Percentiles rank a stretch among this genome's conserved stretches.
These are phyloP conservation scores for Opeltia flavorubescens DNA, from an alignment of 495 filamentous ascomycete genomes.

Conservation along the genomic window DNA sequence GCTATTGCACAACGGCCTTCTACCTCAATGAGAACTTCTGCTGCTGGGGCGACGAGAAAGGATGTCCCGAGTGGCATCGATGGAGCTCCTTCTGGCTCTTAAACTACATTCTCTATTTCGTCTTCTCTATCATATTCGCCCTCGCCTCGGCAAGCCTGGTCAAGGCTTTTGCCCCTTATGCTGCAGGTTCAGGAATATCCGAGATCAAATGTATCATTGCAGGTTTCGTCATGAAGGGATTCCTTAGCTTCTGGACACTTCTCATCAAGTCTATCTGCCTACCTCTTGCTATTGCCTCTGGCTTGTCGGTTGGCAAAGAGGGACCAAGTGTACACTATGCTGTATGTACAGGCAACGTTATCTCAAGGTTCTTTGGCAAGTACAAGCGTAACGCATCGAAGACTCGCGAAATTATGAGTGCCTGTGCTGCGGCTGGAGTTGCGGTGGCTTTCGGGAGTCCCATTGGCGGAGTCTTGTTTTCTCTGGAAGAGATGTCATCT, in stretches of 20 bases:
- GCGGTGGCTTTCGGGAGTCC: constrained; percentile 95
- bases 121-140: constrained; percentile 74
- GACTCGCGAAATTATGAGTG: constrained; percentile 86
- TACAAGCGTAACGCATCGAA: constrained; percentile 90
- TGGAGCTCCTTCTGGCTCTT: constrained; percentile 69
- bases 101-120: constrained; percentile 82
- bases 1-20: constrained; percentile 86
- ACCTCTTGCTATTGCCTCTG: constrained; percentile 86
- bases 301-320: constrained; percentile 92
- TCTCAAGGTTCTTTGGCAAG: constrained; percentile 83
- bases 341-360: constrained; percentile 94
- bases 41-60: constrained; percentile 93
- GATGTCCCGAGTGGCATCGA: constrained; percentile 76
- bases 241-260: constrained; percentile 83
- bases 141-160: constrained; percentile 73
- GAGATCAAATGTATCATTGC: constrained; percentile 99
- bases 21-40: constrained; percentile 98
- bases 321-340: constrained; percentile 97
- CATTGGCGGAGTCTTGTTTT: constrained; percentile 93
- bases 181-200: constrained; percentile 91
- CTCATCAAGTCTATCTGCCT: constrained; percentile 87
- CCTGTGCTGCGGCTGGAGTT: constrained; percentile 87
- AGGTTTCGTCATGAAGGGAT: constrained; percentile 99
- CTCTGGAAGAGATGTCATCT: constrained; percentile 96
- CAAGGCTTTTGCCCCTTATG: constrained; percentile 89